Percentiles rank a stretch among this genome's conserved stretches.
Evolutionary conservation across 345 rosid species (phyloP).

Genomic region (Litchi chinensis): DNA sequence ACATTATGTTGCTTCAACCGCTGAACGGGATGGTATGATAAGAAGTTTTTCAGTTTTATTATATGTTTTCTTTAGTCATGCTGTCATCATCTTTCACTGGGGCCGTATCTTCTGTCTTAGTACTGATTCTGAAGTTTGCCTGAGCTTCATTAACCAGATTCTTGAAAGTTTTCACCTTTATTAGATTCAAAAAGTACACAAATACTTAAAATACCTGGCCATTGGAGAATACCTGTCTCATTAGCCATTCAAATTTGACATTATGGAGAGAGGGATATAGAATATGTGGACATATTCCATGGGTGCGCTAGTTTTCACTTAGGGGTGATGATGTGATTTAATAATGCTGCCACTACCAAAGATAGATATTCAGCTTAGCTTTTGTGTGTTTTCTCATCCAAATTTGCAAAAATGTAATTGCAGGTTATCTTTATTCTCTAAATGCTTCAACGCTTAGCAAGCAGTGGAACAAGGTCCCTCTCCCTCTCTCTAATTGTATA

Average conservation of each 20-base stretch:
- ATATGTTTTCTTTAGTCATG: background rate
- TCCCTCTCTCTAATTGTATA: slow-evolving; percentile 7
- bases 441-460: slow-evolving; percentile 88
- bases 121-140: background rate
- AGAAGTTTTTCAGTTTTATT: slow-evolving; percentile 4
- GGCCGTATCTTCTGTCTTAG: background rate
- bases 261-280: background rate
- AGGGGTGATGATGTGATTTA: no score
- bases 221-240: background rate
- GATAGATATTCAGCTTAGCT: background rate
- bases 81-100: background rate
- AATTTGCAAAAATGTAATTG: slow-evolving; percentile 15
- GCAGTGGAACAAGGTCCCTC: slow-evolving; percentile 77
- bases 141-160: background rate
- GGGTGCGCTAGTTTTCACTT: background rate
- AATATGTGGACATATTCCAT: background rate
- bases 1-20: slow-evolving; percentile 78
- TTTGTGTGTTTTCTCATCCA: slow-evolving; percentile 1
- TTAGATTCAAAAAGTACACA: background rate
- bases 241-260: background rate
- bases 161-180: background rate
- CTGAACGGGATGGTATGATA: slow-evolving; percentile 85
- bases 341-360: background rate
- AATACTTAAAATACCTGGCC: background rate
- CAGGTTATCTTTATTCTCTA: slow-evolving; percentile 87